These are phyloP conservation scores for Aspergillus sp. DNA, from an alignment of 2,329 filamentous ascomycete genomes.

Conservation along the genomic window DNA sequence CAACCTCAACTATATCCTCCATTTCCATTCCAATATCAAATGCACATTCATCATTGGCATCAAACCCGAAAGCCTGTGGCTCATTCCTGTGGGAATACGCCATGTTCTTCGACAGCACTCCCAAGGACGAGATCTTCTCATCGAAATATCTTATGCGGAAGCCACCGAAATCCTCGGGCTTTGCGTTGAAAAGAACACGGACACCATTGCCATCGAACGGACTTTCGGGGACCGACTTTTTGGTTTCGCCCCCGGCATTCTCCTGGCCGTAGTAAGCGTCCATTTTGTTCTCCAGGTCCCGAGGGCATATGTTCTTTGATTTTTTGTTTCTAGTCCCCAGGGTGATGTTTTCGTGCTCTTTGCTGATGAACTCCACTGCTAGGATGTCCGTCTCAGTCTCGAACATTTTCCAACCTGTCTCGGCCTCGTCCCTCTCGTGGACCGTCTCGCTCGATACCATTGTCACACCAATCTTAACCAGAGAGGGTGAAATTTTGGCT, in stretches of 20 bases:
- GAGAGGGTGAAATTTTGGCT: background rate
- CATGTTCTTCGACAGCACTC: background rate
- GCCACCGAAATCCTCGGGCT: background rate
- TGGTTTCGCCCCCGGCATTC: background rate
- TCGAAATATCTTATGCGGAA: background rate
- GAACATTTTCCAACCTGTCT: background rate
- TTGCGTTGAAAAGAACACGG: background rate
- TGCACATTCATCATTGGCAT: background rate
- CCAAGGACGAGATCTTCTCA: background rate
- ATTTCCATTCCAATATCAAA: background rate
- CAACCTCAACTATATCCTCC: background rate
- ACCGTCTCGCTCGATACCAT: background rate
- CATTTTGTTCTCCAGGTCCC: background rate
- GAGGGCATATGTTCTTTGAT: background rate
- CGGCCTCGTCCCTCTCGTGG: background rate
- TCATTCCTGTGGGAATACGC: background rate
- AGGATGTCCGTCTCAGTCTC: background rate
- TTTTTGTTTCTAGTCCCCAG: background rate
- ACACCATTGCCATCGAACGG: constrained; percentile 1
- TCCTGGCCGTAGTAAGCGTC: background rate
- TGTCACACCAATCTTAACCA: background rate
- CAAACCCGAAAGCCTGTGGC: background rate
- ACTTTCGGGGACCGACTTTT: background rate
- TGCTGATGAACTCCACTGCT: background rate
- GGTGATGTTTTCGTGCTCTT: background rate